Evolutionary conservation across 1,284 basidiomycete genomes (phyloP), one percentile per base, ranked within the genome.

Genomic region (Microbotryum silenes-acaulis): DNA sequence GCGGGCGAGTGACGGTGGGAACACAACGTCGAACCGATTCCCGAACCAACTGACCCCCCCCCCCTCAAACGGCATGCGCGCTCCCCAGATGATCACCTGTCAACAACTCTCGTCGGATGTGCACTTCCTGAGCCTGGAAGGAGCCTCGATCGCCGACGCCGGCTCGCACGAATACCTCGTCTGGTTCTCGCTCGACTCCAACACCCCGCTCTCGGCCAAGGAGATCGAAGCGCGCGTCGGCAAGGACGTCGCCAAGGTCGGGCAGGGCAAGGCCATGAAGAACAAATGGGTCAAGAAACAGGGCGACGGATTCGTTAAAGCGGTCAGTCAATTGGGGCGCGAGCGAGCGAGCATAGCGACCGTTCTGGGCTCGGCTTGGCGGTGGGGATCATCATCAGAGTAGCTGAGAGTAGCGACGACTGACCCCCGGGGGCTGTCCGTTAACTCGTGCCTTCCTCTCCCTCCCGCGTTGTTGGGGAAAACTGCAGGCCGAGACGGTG

Each of bases 251-350:
- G 85, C 88, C 21, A 94, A 92, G 78, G 82, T 79, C 65, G 96
- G 96, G 3, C 96, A 98, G 77, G 87, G 87, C 31, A 84, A 89
- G 67, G 96, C 94, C 25, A 97, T 99, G 83, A 96, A 93, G 79
- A 94, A 89, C 73, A 90, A 89, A 69, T 98, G 96, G 93, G 91
- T 97, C 68, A 82, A 81, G 33, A 97, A 97, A 77, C 88, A 94
- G 67, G 89, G 89, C 4, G 83, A 85, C 67, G 89, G 91, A 23
- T 85, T 97, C 64, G 85, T 97, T 58, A 87, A 88, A 77, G 79
- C 86, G 63, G 91, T 93, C 60, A 70, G 88, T 81, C 60, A 63
- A 65, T 57, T 64, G 4, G 37, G 1, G 31, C 7, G 31, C 31
- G 31, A 31, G 31, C 31, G 31, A 31, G 31, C 31, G 31, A 31